Percentiles rank a stretch among this genome's conserved stretches.
Evolutionary conservation across 306 rosid genomes (phyloP).

Genomic region (Echinosophora koreensis): DNA sequence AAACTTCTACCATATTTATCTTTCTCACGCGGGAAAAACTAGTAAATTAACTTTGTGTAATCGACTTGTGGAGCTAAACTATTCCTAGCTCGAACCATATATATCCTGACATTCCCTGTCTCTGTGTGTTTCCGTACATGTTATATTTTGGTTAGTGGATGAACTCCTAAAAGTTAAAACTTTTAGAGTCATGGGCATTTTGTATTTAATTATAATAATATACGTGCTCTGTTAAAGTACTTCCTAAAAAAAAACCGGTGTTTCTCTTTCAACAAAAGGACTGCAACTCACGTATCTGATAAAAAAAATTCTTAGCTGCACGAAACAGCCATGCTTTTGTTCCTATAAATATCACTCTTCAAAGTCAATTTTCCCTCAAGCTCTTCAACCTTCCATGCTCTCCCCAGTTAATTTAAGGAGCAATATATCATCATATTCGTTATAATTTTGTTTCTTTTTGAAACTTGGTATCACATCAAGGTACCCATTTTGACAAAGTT

Average conservation of each 20-base stretch:
- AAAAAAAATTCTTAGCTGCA: conserved; percentile 41
- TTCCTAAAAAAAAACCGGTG: conserved; percentile 32
- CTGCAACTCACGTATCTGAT: conserved; percentile 44
- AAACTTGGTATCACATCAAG: not conserved
- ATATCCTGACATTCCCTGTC: conserved; percentile 45
- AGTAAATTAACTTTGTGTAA: conserved; percentile 27
- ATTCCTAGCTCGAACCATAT: conserved; percentile 23
- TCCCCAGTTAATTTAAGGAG: conserved; percentile 24
- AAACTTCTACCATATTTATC: conserved; percentile 36
- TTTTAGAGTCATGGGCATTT: conserved; percentile 52
- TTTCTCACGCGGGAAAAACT: not conserved
- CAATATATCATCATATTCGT: conserved; percentile 9
- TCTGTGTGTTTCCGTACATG: conserved; percentile 37
- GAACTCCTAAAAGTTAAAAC: conserved; percentile 16
- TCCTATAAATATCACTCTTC: conserved; percentile 56
- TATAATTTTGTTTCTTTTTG: conserved; percentile 18
- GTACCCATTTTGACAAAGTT: not conserved
- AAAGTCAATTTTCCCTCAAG: conserved; percentile 49
- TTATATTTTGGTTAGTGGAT: conserved; percentile 34
- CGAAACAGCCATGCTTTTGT: conserved; percentile 12
- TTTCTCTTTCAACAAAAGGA: conserved; percentile 50
- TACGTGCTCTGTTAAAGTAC: conserved; percentile 39
- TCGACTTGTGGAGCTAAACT: conserved; percentile 32
- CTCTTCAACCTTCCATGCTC: conserved; percentile 32
- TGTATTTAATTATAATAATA: conserved; percentile 32